A percentile compares a stretch with the other conserved stretches of the same genome.
These are phyloP conservation scores for Penicillium manginii DNA, from an alignment of 495 filamentous ascomycete species.

Conservation along the genomic window DNA sequence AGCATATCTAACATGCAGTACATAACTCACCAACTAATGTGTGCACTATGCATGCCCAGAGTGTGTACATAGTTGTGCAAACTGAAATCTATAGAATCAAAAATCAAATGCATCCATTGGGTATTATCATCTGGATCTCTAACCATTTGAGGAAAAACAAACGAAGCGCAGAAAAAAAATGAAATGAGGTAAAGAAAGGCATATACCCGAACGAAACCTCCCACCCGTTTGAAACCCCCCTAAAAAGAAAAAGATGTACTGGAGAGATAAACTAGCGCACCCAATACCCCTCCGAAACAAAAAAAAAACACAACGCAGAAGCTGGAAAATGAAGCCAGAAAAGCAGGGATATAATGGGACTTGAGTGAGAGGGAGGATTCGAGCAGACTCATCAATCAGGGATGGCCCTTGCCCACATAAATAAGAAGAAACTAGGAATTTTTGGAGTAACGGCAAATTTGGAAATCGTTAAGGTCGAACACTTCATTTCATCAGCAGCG, in stretches of 20 bases:
- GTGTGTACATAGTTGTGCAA: too few species aligned
- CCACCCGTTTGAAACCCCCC: not conserved
- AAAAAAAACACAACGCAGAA: not conserved
- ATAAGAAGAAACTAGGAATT: conserved; percentile 11
- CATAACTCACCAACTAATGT: too few species aligned
- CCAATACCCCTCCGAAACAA: not conserved
- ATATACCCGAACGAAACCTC: not conserved
- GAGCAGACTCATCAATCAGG: not conserved
- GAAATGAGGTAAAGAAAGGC: not conserved
- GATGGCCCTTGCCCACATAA: not conserved
- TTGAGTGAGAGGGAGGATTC: not conserved
- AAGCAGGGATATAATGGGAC: conserved; percentile 31
- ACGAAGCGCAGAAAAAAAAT: not conserved
- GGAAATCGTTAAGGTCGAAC: conserved; percentile 24
- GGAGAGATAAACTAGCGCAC: not conserved
- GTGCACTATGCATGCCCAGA: too few species aligned
- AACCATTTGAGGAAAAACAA: conserved; percentile 5
- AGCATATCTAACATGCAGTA: not conserved
- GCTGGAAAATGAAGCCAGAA: conserved; percentile 4
- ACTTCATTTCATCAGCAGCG: conserved; percentile 23
- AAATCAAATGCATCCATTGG: conserved; percentile 1
- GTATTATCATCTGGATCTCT: conserved; percentile 22
- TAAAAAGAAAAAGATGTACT: too few species aligned
- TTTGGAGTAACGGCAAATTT: conserved; percentile 11
- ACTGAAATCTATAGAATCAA: too few species aligned